phyloP scores from a whole-genome alignment of 371 early-diverging fungal genomes.

The Rhizomucor pusillus region DNA sequence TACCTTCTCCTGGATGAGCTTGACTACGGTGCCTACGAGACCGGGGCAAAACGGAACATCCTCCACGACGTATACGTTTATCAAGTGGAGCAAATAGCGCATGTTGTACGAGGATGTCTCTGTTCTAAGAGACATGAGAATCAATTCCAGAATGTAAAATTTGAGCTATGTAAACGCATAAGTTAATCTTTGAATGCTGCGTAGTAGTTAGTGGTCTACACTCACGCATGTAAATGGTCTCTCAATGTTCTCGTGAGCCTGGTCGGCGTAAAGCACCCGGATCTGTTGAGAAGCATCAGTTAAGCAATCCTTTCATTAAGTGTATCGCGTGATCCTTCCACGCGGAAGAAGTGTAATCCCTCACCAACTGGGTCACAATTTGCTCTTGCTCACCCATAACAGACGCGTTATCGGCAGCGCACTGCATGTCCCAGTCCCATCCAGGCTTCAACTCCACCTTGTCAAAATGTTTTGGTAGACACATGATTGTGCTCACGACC shows the following conservation, averaged over 20 bases:
- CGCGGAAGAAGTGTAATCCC: no score
- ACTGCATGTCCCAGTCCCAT: slow-evolving; percentile 51
- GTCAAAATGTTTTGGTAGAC: slow-evolving; percentile 73
- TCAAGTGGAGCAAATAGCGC: slow-evolving; percentile 65
- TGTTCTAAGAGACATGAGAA: slow-evolving; percentile 63
- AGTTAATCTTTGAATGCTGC: no score
- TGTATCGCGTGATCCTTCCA: background rate
- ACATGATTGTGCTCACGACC: slow-evolving; percentile 65
- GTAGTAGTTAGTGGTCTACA: background rate
- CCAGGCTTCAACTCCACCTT: slow-evolving; percentile 53
- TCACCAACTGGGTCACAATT: slow-evolving; percentile 52
- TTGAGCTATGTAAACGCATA: slow-evolving; percentile 47
- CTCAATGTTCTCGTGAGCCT: slow-evolving; percentile 25
- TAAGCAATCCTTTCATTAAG: background rate
- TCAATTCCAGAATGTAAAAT: slow-evolving; percentile 65
- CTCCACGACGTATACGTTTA: slow-evolving; percentile 73
- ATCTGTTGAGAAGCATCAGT: slow-evolving; percentile 28
- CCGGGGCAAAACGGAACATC: slow-evolving; percentile 78
- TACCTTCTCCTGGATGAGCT: slow-evolving; percentile 76
- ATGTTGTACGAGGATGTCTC: slow-evolving; percentile 70
- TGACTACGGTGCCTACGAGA: slow-evolving; percentile 67
- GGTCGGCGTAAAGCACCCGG: slow-evolving; percentile 55
- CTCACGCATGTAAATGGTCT: slow-evolving; percentile 47
- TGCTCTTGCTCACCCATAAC: slow-evolving; percentile 54
- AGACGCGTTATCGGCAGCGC: slow-evolving; percentile 36